Base-by-base conservation (phyloP, 306 rosid genomes). In the Oxytropis ochrocephala region DNA sequence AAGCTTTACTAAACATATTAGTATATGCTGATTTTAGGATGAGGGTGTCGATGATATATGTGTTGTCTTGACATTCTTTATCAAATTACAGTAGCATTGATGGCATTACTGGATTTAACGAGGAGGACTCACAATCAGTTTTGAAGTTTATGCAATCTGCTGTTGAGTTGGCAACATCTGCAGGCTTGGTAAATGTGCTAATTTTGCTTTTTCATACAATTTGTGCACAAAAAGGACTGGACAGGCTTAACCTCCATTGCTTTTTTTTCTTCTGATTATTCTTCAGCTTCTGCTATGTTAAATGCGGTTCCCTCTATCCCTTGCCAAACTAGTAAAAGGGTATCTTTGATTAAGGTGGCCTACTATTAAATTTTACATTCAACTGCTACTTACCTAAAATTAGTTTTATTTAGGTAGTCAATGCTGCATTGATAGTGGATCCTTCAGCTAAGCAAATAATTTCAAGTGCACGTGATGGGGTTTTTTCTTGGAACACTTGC, bases 391-490 rank as follows among this genome's bases (percentile, higher is more conserved):
- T 49, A 62, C 65, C 39, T 32, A 18, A 70, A 62, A 58, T 64
- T 75, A 57, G 38, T 64, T 64, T 19, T 57, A 61, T 64, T 51
- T 70, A 94, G 97, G 85, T 83, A 44, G 89, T 85, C 76, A 94
- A 90, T 81, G 94, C 97, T 35, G 97, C 98, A 21, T 87, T 90
- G 72, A 87, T 94, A 68, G 92, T 94, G 75, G 98, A 94, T 81
- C 98, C 98, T 66, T 90, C 83, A 11, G 71, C 50, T 79, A 84
- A 81, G 78, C 84, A 72, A 66, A 81, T 85, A 39, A 85, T 94
- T 72, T 79, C 96, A 30, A 84, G 82, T 65, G 96, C 94, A 59
- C 9, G 83, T 67, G 97, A 94, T 83, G 84, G 80, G 70, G 72
- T 81, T 78, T 78, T 32, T 83, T 64, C 78, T 55, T 71, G 78